Evolutionary conservation across 2,329 filamentous ascomycete genomes (phyloP), one percentile per base, ranked within the genome.

Genomic region (Tolypocladium sp.): DNA sequence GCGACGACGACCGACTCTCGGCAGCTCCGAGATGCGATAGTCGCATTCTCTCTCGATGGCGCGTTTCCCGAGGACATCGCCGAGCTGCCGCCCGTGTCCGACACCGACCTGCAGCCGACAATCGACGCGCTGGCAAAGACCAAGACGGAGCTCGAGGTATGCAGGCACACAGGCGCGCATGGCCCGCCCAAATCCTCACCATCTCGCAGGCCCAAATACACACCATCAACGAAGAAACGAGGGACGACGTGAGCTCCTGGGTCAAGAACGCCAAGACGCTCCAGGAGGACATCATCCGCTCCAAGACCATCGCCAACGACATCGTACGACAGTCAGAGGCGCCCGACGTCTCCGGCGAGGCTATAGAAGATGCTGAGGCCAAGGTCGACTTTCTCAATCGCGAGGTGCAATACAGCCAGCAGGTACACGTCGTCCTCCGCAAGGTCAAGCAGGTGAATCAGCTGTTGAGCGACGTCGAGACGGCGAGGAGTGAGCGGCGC

Each of bases 231-330:
- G 83, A 86, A 68, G 86, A 91, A 64, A 89, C 86, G 22, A 89
- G 87, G 59, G 83, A 87, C 44, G 89, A 95, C 67, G 88, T 96
- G 56, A 89, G 91, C 69, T 83, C 87, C 57, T 97, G 93, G 93
- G 90, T 95, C 59, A 77, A 81, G 57, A 91, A 94, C 71, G 91
- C 92, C 55, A 91, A 91, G 73, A 85, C 87, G 57, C 82, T 97
- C 9, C 91, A 96, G 71, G 83, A 87, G 62, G 93, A 97, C 69
- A 93, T 97, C 64, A 85, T 90, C 67, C 83, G 85, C 54, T 93
- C 91, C 30, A 88, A 91, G 67, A 82, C 84, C 20, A 86, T 92
- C 41, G 92, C 93, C 27, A 87, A 87, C 67, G 86, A 92, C 60
- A 95, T 97, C 60, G 83, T 93, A 6, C 82, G 86, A 52, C 84